phyloP scores from a whole-genome alignment of 2,329 filamentous ascomycete genomes.

The Fusarium longipes region DNA sequence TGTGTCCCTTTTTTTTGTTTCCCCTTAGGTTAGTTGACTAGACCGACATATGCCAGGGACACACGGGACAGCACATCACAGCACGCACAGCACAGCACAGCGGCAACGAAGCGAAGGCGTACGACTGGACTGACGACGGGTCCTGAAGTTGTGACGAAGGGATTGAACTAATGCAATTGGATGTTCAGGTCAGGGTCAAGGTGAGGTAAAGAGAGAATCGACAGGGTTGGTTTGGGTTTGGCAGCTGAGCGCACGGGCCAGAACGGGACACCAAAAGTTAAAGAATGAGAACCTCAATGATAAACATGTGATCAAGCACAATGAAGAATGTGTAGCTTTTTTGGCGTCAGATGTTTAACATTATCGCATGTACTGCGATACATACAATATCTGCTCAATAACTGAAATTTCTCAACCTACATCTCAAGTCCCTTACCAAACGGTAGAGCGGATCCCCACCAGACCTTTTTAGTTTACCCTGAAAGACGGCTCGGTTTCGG shows the following conservation, averaged over 20 bases:
- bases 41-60: conserved; percentile 9
- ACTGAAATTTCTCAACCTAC: background rate
- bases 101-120: background rate
- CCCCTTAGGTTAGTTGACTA: background rate
- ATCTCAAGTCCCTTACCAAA: conserved; percentile 4
- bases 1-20: background rate
- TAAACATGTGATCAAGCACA: background rate
- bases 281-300: conserved; percentile 21
- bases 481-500: conserved; percentile 7
- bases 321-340: background rate
- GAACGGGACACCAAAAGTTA: conserved; percentile 11
- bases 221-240: conserved; percentile 19
- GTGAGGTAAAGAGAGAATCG: conserved; percentile 6
- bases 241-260: conserved; percentile 30
- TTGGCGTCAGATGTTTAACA: too few relatives aligned
- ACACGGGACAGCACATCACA: background rate
- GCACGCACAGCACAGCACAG: background rate
- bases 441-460: conserved; percentile 22
- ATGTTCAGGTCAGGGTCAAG: background rate
- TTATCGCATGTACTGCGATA: background rate
- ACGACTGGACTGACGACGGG: conserved; percentile 4
- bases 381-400: background rate
- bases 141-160: conserved; percentile 29
- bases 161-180: conserved; percentile 15
- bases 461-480: background rate